Conservation (phyloP, 2,329 filamentous ascomycete genomes). For the Trematosphaeria pertusa region DNA sequence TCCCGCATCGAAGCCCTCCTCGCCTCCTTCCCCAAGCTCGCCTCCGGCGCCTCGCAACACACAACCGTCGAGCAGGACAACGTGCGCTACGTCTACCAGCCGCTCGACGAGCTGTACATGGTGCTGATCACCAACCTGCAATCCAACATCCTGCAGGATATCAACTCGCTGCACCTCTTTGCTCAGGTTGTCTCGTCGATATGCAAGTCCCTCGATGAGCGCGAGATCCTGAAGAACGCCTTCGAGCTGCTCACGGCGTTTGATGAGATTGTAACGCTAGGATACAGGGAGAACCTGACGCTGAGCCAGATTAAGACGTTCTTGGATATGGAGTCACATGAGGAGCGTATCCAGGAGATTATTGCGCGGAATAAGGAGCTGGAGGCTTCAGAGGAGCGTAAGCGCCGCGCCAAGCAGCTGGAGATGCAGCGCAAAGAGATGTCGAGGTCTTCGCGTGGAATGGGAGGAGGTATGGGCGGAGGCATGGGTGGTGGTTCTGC, state of each 20-base stretch:
- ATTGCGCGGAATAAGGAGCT: slow-evolving; percentile 88
- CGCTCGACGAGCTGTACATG: slow-evolving; percentile 98
- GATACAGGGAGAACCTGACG: slow-evolving; percentile 95
- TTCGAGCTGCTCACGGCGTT: slow-evolving; percentile 97
- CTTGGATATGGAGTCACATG: slow-evolving; percentile 98
- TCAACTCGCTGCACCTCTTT: slow-evolving; percentile 96
- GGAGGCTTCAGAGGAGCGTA: slow-evolving; percentile 96
- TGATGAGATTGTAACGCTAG: slow-evolving; percentile 93
- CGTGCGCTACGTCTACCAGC: slow-evolving; percentile 99
- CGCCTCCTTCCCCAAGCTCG: slow-evolving; percentile 96
- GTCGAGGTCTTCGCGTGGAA: slow-evolving; percentile 72
- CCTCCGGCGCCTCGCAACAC: slow-evolving; percentile 94
- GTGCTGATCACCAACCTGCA: slow-evolving; percentile 99
- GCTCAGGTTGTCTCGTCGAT: slow-evolving; percentile 96
- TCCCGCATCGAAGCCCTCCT: slow-evolving; percentile 96
- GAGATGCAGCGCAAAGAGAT: slow-evolving; percentile 99
- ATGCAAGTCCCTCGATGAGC: slow-evolving; percentile 94
- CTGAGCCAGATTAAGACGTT: slow-evolving; percentile 99
- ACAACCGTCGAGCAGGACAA: slow-evolving; percentile 99
- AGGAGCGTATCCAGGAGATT: slow-evolving; percentile 93
- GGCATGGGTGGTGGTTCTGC: slow-evolving; percentile 56
- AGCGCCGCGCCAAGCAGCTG: slow-evolving; percentile 97
- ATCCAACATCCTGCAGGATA: slow-evolving; percentile 99
- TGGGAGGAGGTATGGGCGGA: slow-evolving; percentile 37
- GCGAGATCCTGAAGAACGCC: slow-evolving; percentile 92